These are phyloP conservation scores for Beauveria medogensis DNA, from an alignment of 2,329 filamentous ascomycete genomes.

Conservation along the genomic window DNA sequence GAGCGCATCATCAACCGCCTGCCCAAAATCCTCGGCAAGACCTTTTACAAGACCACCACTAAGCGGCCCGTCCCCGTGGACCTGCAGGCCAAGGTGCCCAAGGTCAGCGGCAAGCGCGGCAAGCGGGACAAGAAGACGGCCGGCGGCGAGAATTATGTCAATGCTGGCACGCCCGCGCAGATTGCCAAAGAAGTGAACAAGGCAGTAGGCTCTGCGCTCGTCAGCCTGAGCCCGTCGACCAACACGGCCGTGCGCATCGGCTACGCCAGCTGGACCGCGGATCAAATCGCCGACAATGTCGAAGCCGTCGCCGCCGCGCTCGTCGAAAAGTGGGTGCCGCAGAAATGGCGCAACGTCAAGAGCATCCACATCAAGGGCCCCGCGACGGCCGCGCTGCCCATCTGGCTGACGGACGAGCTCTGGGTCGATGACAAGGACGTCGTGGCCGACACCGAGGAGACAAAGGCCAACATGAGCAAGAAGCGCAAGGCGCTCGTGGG, in stretches of 20 bases:
- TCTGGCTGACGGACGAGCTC: constrained; percentile 88
- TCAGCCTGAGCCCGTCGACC: constrained; percentile 69
- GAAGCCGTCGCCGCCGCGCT: constrained; percentile 61
- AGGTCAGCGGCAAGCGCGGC: constrained; percentile 49
- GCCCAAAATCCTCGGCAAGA: constrained; percentile 76
- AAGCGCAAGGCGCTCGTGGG: constrained; percentile 46
- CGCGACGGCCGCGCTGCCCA: constrained; percentile 79
- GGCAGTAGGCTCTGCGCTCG: constrained; percentile 67
- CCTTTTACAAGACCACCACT: constrained; percentile 74
- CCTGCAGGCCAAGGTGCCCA: constrained; percentile 55
- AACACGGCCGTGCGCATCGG: constrained; percentile 78
- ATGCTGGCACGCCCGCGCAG: constrained; percentile 49
- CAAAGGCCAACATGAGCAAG: constrained; percentile 57
- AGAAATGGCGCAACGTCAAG: constrained; percentile 81
- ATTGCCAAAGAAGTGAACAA: constrained; percentile 76
- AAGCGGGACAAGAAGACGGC: constrained; percentile 48
- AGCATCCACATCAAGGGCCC: constrained; percentile 85
- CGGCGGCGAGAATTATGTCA: constrained; percentile 27
- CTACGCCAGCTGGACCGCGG: constrained; percentile 61
- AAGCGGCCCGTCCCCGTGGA: constrained; percentile 84
- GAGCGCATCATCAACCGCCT: constrained; percentile 71
- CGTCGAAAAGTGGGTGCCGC: constrained; percentile 71
- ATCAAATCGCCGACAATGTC: constrained; percentile 75
- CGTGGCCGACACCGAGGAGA: constrained; percentile 52
- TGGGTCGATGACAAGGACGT: constrained; percentile 74